Percentiles rank a stretch among this genome's conserved stretches.
phyloP scores from a whole-genome alignment of 192 early-diverging fungal species.

The Pilobolus umbonatus region DNA sequence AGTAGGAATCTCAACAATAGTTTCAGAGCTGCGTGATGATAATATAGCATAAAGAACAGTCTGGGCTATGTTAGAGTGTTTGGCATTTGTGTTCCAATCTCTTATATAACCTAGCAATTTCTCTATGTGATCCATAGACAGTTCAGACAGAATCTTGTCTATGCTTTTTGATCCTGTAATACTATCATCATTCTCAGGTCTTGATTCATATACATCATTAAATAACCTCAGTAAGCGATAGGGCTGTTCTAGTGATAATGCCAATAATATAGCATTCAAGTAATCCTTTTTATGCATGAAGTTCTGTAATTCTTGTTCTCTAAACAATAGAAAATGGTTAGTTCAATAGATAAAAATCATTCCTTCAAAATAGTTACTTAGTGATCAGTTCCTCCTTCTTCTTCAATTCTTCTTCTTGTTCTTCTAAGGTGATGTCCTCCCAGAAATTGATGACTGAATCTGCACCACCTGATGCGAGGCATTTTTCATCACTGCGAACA shows the following conservation, averaged over 20 bases:
- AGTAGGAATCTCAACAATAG: conserved; percentile 69
- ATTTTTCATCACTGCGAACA: conserved; percentile 60
- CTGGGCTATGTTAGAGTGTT: conserved; percentile 75
- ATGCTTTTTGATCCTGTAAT: conserved; percentile 59
- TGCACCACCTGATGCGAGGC: conserved; percentile 83
- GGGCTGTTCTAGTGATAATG: conserved; percentile 87
- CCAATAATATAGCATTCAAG: conserved; percentile 83
- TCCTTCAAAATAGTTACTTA: conserved; percentile 45
- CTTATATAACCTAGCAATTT: conserved; percentile 79
- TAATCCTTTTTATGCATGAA: conserved; percentile 86
- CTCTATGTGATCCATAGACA: conserved; percentile 67
- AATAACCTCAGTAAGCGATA: conserved; percentile 75
- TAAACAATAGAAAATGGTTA: conserved; percentile 20
- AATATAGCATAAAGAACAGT: conserved; percentile 77
- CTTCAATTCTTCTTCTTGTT: conserved; percentile 68
- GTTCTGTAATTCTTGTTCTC: conserved; percentile 89
- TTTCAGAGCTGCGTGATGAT: conserved; percentile 54
- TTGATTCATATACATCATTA: conserved; percentile 50
- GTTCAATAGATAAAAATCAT: neutral
- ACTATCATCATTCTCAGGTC: conserved; percentile 46
- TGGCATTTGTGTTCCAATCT: conserved; percentile 94
- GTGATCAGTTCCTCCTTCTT: conserved; percentile 70
- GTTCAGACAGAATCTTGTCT: conserved; percentile 62
- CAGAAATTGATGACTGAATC: conserved; percentile 90
- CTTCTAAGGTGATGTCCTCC: conserved; percentile 86